Evolutionary conservation across 2,329 filamentous ascomycete genomes (phyloP), one percentile per base, ranked within the genome.

Genomic region (Pseudogymnoascus sp.): DNA sequence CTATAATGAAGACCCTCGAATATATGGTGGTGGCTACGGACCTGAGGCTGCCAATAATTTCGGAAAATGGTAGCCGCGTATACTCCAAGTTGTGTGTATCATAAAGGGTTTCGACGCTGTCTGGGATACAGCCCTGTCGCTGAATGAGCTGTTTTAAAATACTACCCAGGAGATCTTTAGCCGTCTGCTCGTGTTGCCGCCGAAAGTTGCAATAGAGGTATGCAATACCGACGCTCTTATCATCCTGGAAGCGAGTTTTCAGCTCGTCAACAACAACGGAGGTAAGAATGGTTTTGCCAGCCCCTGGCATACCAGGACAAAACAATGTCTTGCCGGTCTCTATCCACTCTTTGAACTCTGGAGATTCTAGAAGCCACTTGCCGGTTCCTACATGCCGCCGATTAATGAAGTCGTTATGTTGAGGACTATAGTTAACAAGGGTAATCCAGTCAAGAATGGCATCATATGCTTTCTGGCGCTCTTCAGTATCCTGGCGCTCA

Each of bases 131-230:
- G 2, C 62, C 3, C 7, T 37, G 64, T 0, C 47, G 14, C 47
- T 73, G 64, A 3, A 61, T 61, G 4, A 79, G 65, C 62, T 79
- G 77, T 59, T 70, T 75, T 6, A 78, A 53, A 0, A 79, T 22
- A 57, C 66, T 74, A 1, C 67, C 60, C 0, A 77, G 59, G 0
- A 78, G 59, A 30, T 70, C 25, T 0, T 69, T 62, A 1, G 66
- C 37, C 0, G 61, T 72, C 53, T 81, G 77, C 12, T 78, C 70
- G 0, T 72, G 61, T 9, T 73, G 64, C 3, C 67, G 68, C n/a
- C 68, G 67, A 62, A 75, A 79, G 59, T 78, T 75, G 67, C 73
- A 79, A 57, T 78, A 83, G 0, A 80, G n/a, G 30, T 76, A 81
- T 0, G 74, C 75, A 15, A 82, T 68, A 0, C 74, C 74, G 22